Base-by-base conservation (phyloP, 2,329 filamentous ascomycete genomes). In the Talaromyces sp. region DNA sequence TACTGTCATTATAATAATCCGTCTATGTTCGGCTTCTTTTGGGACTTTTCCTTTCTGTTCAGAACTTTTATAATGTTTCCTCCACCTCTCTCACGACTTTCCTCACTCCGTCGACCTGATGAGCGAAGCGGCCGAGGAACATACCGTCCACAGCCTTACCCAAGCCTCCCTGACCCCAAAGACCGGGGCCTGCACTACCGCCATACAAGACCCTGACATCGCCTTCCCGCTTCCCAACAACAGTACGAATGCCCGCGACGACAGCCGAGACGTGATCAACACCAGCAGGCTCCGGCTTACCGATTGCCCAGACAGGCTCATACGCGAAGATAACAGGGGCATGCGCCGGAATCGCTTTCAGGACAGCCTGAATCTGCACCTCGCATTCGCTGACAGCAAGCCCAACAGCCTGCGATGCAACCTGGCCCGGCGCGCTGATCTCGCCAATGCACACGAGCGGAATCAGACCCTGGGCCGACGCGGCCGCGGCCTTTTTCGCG, bases 251-350 rank as follows among this genome's bases (percentile, higher is more conserved):
- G 19, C 84, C 85, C 67, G 82, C 82, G 17, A 89, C 87, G 1
- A 95, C 90, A 42, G 80, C 83, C 4, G 88, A 82, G 0, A 96
- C 89, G 71, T 96, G 88, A 64, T 88, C 86, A 19, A 87, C 84
- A 8, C 82, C 82, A 0, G 91, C 91, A 2, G 91, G 91, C 69
- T 88, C 80, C 1, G 83, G 79, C 10, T 90, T 87, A 0, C 91
- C 91, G 73, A 95, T 96, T 0, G 91, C 91, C 91, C 91, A 96
- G 1, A 95, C 90, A 8, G 91, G 91, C 78, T 96, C 91, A 71
- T 96, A 96, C 0, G 91, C 91, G 61, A 96, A 82, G 7, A 93
- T 84, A 5, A 95, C 82, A 55, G 92, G 88, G 0, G 86, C 84
- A 17, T 85, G 80, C 11, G 79, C 78, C 0, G 86, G 82, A 8